Percentiles rank a stretch among this genome's conserved stretches.
Conservation (phyloP, 352 stramenopile species). For the Phytophthora boehmeriae region DNA sequence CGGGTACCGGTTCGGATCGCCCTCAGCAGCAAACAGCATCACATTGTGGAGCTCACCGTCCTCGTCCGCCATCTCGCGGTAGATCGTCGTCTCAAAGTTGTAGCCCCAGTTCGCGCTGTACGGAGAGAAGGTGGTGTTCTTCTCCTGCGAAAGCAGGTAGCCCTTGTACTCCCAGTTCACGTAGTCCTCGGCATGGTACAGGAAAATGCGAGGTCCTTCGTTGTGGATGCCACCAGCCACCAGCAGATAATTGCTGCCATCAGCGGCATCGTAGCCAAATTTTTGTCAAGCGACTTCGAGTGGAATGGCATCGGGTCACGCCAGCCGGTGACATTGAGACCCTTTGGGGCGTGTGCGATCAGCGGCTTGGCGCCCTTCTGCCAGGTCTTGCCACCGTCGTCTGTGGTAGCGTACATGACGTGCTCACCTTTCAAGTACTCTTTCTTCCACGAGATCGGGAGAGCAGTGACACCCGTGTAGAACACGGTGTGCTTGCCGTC, state of each 20-base stretch:
- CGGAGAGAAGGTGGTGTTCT: constrained; percentile 60
- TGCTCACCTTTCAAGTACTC: constrained; percentile 63
- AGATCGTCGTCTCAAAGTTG: constrained; percentile 70
- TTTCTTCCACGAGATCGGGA: constrained; percentile 49
- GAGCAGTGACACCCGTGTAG: constrained; percentile 51
- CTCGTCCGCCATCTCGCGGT: constrained; percentile 47
- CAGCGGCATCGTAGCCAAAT: constrained; percentile 21
- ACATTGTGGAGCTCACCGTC: constrained; percentile 55
- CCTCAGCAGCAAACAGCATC: constrained; percentile 54
- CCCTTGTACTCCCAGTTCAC: constrained; percentile 59
- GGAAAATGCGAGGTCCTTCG: constrained; percentile 54
- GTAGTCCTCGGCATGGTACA: constrained; percentile 58
- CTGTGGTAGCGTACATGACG: constrained; percentile 60
- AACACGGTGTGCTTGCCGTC: constrained; percentile 62
- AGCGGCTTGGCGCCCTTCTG: constrained; percentile 49
- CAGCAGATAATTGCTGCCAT: constrained; percentile 58
- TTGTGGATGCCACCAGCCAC: constrained; percentile 54
- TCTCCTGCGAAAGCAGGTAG: constrained; percentile 51
- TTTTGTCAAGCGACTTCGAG: constrained; percentile 48
- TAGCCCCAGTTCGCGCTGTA: constrained; percentile 60
- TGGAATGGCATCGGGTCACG: constrained; percentile 61
- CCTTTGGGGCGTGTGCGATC: constrained; percentile 43
- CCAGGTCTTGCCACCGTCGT: constrained; percentile 57
- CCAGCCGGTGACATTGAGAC: constrained; percentile 59
- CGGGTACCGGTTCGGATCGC: constrained; percentile 40